A percentile compares a stretch with the other conserved stretches of the same genome.
phyloP scores from a whole-genome alignment of 73 alveolate genomes.

The Breviolum minutum region DNA sequence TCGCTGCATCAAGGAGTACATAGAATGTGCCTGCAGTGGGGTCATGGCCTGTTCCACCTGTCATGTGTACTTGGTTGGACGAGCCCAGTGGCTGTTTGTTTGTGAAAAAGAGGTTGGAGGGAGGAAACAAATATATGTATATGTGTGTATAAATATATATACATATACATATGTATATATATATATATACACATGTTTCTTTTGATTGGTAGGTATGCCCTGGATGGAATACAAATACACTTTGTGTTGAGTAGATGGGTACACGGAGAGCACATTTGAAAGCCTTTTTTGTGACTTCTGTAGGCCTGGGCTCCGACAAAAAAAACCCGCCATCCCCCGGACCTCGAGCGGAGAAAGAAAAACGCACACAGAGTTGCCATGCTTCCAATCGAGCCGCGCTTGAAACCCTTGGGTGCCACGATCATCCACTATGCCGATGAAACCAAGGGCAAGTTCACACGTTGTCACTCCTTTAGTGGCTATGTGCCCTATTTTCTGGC shows the following conservation, averaged over 20 bases:
- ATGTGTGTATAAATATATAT: too few species aligned
- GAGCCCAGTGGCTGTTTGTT: neutral
- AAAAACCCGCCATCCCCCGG: neutral
- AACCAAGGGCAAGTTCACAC: slow-evolving; percentile 48
- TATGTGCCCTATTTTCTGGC: slow-evolving; percentile 43
- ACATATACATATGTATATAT: too few species aligned
- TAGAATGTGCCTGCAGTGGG: slow-evolving; percentile 94
- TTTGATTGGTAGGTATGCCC: neutral
- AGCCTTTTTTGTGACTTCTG: neutral
- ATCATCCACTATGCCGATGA: slow-evolving; percentile 44
- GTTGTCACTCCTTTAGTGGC: slow-evolving; percentile 69
- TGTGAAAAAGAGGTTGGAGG: neutral
- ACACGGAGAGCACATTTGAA: too few species aligned
- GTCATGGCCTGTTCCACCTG: slow-evolving; percentile 95
- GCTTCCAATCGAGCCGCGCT: slow-evolving; percentile 52
- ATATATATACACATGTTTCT: too few species aligned
- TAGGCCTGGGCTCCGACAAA: neutral
- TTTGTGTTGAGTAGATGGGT: too few species aligned
- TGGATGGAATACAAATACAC: neutral
- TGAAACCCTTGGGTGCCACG: slow-evolving; percentile 50
- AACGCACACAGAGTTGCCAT: neutral
- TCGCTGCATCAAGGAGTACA: slow-evolving; percentile 55
- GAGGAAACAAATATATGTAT: neutral
- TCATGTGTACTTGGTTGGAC: slow-evolving; percentile 85
- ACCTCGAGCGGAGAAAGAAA: neutral